Conservation (phyloP, 495 filamentous ascomycete genomes). For the Hypoxylon fragiforme region DNA sequence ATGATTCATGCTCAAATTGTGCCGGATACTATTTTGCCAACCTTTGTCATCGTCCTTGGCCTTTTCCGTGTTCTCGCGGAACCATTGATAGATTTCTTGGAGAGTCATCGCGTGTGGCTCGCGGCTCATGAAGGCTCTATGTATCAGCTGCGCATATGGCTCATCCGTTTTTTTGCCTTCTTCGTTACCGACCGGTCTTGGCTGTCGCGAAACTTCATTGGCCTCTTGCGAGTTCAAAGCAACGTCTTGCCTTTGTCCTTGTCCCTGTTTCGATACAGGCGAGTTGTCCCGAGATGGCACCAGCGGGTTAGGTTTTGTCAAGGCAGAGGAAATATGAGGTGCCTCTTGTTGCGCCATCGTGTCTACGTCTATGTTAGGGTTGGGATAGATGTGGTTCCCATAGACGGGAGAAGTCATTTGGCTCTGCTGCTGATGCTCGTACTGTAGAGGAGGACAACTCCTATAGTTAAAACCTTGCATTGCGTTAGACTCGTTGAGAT, state of each 20-base stretch:
- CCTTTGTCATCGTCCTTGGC: conserved; percentile 70
- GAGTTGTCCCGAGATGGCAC: not conserved
- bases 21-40: conserved; percentile 97
- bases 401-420: conserved; percentile 9
- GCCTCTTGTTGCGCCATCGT: conserved; percentile 9
- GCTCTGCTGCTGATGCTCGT: conserved; percentile 5
- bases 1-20: conserved; percentile 95
- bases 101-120: conserved; percentile 71
- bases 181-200: not conserved
- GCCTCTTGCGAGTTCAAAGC: not conserved
- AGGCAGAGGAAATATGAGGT: not conserved
- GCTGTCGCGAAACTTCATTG: not conserved
- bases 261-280: not conserved
- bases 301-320: not conserved
- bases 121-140: conserved; percentile 68
- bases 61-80: conserved; percentile 70
- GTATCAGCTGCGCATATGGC: conserved; percentile 86
- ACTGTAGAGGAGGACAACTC: not conserved
- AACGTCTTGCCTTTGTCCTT: not conserved
- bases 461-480: conserved; percentile 11
- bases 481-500: not conserved
- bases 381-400: not conserved
- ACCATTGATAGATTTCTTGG: conserved; percentile 90
- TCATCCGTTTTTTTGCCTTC: conserved; percentile 47
- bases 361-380: not conserved